These are phyloP conservation scores for Rhizopogon vesiculosus DNA, from an alignment of 768 basidiomycete species.

Conservation along the genomic window DNA sequence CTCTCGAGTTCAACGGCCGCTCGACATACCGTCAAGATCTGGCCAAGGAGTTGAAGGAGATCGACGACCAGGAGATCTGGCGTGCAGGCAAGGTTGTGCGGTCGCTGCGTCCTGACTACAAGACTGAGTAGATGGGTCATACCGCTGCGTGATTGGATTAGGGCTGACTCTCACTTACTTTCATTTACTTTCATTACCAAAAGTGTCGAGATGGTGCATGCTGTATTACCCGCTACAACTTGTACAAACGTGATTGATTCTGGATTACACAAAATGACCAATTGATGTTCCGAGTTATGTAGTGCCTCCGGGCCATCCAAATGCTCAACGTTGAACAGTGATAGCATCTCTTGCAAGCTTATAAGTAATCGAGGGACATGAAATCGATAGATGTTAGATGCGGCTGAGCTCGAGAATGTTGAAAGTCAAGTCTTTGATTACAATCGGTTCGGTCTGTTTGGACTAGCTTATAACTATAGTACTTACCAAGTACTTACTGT, in stretches of 20 bases:
- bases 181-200: constrained; percentile 7
- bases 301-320: no score
- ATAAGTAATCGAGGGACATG: no score
- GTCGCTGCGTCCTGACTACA: constrained; percentile 81
- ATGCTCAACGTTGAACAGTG: no score
- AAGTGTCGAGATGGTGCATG: constrained; percentile 21
- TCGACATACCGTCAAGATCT: constrained; percentile 91
- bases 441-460: no score
- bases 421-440: no score
- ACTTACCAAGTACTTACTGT: no score
- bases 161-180: not conserved
- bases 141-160: not conserved
- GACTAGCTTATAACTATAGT: no score
- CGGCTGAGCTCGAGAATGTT: no score
- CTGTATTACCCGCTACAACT: constrained; percentile 2
- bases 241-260: constrained; percentile 13
- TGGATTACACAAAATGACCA: not conserved
- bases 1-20: constrained; percentile 93
- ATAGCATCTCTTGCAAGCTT: no score
- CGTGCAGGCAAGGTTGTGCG: constrained; percentile 93
- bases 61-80: constrained; percentile 99
- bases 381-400: no score
- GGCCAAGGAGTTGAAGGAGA: constrained; percentile 87
- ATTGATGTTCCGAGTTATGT: not conserved
- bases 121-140: constrained; percentile 43